Base-by-base conservation (phyloP, 2,329 filamentous ascomycete genomes). In the Pleomassaria siparia region DNA sequence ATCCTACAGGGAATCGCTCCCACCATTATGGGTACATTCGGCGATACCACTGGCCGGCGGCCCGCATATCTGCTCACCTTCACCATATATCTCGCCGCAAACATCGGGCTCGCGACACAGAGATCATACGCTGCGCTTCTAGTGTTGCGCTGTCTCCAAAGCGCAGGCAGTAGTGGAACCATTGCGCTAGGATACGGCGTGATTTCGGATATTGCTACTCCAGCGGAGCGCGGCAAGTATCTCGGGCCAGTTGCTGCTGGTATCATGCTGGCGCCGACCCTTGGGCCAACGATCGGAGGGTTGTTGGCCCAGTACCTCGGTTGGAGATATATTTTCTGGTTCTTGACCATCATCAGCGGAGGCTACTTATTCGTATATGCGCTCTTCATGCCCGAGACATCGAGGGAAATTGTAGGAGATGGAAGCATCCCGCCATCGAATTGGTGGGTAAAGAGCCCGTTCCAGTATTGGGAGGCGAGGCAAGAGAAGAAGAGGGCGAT, bases 1-100 rank as follows among this genome's bases (percentile, higher is more conserved):
- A 51, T 51, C 12, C 22, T 53, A 3, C 78, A 81, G 70, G 79
- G 75, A 1, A 59, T 81, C 9, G 72, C 75, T 1, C 76, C 76
- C 18, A 73, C 75, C 42, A 68, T 79, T n/a, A 63, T 78, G 28
- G 76, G 74, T 4, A 73, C 73, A 36, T 70, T 78, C 35, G 71
- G 76, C 0, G 76, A 79, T 51, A 73, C 69, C 43, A 68, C 67
- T 20, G 76, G 76, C 16, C 66, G 76, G 50, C 66, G 76, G 47
- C 76, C 76, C 5, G 74, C 73, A 5, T 79, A 78, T 56, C 54
- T 78, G 25, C 51, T 77, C 32, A 51, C 47, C 13, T 59, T 62
- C 33, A 36, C 46, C 32, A 58, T 62, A n/a, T 62, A 59, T 41
- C 46, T 60, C 11, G 50, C 39, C 12, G 58, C 58, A 4, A 53